phyloP scores from a whole-genome alignment of 768 basidiomycete genomes.

The Naganishia onofrii region DNA sequence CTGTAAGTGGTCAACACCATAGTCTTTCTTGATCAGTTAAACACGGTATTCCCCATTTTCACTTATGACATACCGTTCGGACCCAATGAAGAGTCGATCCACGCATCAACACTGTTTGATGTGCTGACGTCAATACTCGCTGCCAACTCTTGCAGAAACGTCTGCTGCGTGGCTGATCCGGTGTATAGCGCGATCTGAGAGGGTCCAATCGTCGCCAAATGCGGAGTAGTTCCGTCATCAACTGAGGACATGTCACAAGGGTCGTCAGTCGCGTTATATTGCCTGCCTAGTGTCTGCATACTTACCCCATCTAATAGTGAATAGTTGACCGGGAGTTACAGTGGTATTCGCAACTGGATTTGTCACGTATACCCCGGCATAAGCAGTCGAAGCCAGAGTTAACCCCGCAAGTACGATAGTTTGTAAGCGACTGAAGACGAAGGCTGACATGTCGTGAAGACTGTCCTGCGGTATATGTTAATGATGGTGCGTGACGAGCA shows the following conservation, averaged over 20 bases:
- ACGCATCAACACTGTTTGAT: constrained; percentile 38
- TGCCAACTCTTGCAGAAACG: constrained; percentile 48
- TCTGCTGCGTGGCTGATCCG: constrained; percentile 44
- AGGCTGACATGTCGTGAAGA: not conserved
- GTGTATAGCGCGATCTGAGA: constrained; percentile 50
- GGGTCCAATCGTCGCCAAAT: constrained; percentile 41
- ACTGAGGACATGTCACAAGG: not conserved
- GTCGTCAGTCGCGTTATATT: not conserved
- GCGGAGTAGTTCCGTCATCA: constrained; percentile 47
- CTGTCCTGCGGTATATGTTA: too few species aligned
- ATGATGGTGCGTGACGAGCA: too few species aligned
- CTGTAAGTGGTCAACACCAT: constrained; percentile 27
- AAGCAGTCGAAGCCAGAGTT: constrained; percentile 32
- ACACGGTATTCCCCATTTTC: not conserved
- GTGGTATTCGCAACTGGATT: constrained; percentile 40
- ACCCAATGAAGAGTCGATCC: constrained; percentile 47
- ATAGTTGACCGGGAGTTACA: constrained; percentile 41
- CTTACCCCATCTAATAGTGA: constrained; percentile 50
- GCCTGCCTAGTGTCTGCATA: not conserved
- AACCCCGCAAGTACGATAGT: constrained; percentile 17
- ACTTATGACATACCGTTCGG: constrained; percentile 36
- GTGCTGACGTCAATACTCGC: constrained; percentile 49
- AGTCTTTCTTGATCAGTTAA: not conserved
- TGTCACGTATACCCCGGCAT: constrained; percentile 50
- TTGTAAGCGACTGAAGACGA: constrained; percentile 16